A percentile compares a stretch with the other conserved stretches of the same genome.
Conservation (phyloP, 345 rosid species). For the Lumnitzera racemosa region DNA sequence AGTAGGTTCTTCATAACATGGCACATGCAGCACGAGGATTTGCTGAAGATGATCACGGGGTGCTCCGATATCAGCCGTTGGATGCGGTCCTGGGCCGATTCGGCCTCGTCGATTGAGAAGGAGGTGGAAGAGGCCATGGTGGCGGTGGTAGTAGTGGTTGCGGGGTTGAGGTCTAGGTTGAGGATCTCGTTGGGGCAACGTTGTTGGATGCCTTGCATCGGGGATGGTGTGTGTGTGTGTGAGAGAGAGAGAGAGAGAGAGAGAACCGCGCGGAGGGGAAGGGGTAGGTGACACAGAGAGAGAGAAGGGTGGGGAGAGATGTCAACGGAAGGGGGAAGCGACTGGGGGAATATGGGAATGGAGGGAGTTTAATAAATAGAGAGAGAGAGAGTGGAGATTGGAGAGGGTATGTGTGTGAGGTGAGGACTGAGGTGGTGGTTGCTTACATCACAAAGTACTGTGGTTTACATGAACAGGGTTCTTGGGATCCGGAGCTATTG, state of each 20-base stretch:
- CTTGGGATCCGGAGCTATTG: constrained; percentile 8
- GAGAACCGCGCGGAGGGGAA: background rate
- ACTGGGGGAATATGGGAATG: constrained; percentile 16
- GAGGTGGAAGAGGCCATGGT: constrained; percentile 36
- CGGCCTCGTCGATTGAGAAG: constrained; percentile 71
- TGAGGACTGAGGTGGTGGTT: constrained; percentile 27
- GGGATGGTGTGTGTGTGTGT: no score
- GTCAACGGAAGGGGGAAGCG: constrained; percentile 10
- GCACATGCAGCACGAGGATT: constrained; percentile 90
- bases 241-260: background rate
- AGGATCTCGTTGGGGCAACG: constrained; percentile 36
- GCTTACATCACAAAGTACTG: constrained; percentile 56
- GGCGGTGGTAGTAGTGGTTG: constrained; percentile 48
- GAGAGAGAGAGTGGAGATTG: constrained; percentile 1
- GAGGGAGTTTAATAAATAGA: constrained; percentile 22
- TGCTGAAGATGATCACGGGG: constrained; percentile 88
- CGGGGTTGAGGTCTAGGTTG: constrained; percentile 36
- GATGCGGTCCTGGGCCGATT: constrained; percentile 64
- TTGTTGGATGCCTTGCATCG: constrained; percentile 65
- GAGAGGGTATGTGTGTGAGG: background rate
- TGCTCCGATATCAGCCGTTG: constrained; percentile 78
- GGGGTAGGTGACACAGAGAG: background rate
- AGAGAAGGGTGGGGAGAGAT: background rate
- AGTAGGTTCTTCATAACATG: constrained; percentile 87
- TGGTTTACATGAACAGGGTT: constrained; percentile 4